Evolutionary conservation across 1,284 basidiomycete species (phyloP).

Genomic region (Macrocystidia cucumis): DNA sequence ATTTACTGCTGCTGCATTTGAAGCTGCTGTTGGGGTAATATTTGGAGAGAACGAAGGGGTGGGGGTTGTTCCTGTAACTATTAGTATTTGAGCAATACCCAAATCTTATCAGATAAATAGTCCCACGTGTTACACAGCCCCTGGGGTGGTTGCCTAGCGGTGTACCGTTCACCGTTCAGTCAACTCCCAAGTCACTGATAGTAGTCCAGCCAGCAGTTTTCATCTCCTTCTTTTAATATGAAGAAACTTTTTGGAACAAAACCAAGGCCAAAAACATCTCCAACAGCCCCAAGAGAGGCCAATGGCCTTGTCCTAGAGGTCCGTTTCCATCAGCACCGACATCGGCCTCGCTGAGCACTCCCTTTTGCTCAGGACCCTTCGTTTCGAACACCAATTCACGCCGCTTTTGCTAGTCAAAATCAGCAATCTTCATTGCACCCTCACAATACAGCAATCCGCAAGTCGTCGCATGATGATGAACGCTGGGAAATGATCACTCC

Average conservation of each 20-base stretch:
- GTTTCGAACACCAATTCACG: constrained; percentile 15
- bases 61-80: constrained; percentile 32
- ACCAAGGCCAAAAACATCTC: constrained; percentile 9
- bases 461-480: constrained; percentile 16
- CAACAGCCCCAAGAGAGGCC: constrained; percentile 6
- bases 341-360: constrained; percentile 4
- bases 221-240: constrained; percentile 10
- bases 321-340: constrained; percentile 2
- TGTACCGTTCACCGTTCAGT: too few species aligned
- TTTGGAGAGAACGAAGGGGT: constrained; percentile 29
- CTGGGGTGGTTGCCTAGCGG: too few species aligned
- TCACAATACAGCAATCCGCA: constrained; percentile 10
- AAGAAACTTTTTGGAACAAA: constrained; percentile 15
- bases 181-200: too few species aligned
- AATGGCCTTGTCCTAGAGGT: constrained; percentile 12
- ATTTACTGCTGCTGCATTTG: constrained; percentile 43
- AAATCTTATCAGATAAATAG: too few species aligned
- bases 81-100: too few species aligned
- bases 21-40: constrained; percentile 32
- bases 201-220: too few species aligned
- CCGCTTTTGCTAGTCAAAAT: constrained; percentile 9
- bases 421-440: constrained; percentile 5
- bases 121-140: too few species aligned
- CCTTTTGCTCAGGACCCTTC: constrained; percentile 8
- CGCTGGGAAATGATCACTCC: constrained; percentile 34